These are phyloP conservation scores for Umbelopsis sp. DNA, from an alignment of 371 early-diverging fungal genomes.

Conservation along the genomic window DNA sequence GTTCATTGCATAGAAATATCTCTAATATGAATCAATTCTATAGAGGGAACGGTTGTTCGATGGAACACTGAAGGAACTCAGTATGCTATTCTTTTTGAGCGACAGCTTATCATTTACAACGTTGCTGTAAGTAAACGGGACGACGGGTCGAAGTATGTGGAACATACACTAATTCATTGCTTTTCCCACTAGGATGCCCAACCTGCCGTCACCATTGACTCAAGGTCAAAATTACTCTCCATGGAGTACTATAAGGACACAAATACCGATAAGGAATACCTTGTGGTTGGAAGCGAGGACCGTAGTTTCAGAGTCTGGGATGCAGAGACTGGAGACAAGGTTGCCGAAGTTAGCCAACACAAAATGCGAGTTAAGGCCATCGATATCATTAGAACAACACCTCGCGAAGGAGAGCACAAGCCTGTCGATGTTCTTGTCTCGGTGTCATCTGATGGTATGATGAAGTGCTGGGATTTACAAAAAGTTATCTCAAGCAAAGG, in stretches of 20 bases:
- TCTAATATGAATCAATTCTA: neutral
- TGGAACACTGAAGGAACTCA: conserved; percentile 80
- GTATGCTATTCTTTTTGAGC: conserved; percentile 79
- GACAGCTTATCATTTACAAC: conserved; percentile 71
- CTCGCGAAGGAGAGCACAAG: conserved; percentile 22
- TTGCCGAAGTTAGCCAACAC: conserved; percentile 64
- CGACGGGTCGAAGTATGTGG: neutral
- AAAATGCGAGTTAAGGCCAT: conserved; percentile 55
- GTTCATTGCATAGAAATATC: conserved; percentile 12
- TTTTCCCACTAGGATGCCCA: conserved; percentile 50
- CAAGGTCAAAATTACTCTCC: conserved; percentile 51
- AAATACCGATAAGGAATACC: conserved; percentile 53
- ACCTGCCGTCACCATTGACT: conserved; percentile 51
- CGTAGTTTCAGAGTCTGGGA: conserved; percentile 71
- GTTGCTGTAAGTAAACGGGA: conserved; percentile 55
- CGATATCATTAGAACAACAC: conserved; percentile 40
- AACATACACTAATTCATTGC: neutral
- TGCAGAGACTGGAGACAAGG: conserved; percentile 53
- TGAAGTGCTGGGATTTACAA: conserved; percentile 74
- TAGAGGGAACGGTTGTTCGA: conserved; percentile 65
- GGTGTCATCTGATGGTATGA: conserved; percentile 74
- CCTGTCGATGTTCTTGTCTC: conserved; percentile 54
- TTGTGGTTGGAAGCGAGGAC: conserved; percentile 76
- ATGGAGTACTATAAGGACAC: conserved; percentile 52
- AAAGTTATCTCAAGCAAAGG: conserved; percentile 31